phyloP scores from a whole-genome alignment of 306 rosid species.

The Adenanthera pavonina region DNA sequence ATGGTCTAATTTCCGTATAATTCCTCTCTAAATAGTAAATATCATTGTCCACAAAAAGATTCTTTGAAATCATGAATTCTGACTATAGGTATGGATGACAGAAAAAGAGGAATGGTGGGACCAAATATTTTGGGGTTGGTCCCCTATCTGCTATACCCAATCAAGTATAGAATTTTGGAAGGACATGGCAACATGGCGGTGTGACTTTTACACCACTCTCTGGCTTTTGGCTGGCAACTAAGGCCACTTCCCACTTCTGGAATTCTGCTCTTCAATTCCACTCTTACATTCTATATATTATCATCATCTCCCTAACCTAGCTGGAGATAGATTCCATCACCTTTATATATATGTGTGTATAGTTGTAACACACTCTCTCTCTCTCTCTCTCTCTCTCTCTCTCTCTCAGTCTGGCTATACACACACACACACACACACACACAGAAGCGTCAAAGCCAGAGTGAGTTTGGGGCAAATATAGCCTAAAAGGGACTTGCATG shows the following conservation, averaged over 20 bases:
- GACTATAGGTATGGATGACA: background rate
- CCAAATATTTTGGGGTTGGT: conserved; percentile 38
- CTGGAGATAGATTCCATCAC: conserved; percentile 10
- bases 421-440: background rate
- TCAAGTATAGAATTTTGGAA: conserved; percentile 35
- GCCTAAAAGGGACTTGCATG: conserved; percentile 52
- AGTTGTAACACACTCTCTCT: background rate
- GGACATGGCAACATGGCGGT: conserved; percentile 28
- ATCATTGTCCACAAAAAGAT: conserved; percentile 36
- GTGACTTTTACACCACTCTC: conserved; percentile 1
- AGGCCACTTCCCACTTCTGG: conserved; percentile 43
- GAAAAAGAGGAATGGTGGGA: conserved; percentile 10
- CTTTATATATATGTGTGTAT: background rate
- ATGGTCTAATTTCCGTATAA: no score
- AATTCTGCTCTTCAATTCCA: conserved; percentile 12
- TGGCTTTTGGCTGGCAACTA: conserved; percentile 2
- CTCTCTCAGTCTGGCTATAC: background rate
- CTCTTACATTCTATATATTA: background rate
- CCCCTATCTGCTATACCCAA: conserved; percentile 43
- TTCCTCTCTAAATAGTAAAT: background rate
- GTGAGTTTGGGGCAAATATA: background rate
- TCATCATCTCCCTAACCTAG: background rate
- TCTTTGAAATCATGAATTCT: conserved; percentile 1
- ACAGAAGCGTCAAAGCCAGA: no score
- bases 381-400: background rate